A percentile compares a stretch with the other conserved stretches of the same genome.
phyloP scores from a whole-genome alignment of 2,329 filamentous ascomycete species.

The Alternaria tenuissima region DNA sequence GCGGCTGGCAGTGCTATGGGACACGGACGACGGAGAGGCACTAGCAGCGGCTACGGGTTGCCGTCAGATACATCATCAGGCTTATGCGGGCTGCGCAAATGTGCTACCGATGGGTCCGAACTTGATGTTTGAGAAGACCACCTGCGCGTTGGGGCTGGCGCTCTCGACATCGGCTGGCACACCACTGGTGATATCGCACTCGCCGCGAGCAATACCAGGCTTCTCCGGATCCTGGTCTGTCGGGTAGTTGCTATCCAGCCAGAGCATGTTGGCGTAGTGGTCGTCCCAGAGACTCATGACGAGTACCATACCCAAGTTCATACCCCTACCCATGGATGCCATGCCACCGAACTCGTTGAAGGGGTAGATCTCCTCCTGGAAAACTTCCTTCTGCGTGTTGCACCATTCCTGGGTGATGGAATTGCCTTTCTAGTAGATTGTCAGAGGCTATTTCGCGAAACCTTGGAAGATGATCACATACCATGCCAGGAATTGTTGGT shows the following conservation, averaged over 20 bases:
- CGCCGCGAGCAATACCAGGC: slow-evolving; percentile 45
- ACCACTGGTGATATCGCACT: slow-evolving; percentile 33
- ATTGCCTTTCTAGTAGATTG: slow-evolving; percentile 28
- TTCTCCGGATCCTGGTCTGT: slow-evolving; percentile 40
- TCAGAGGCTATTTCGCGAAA: not conserved
- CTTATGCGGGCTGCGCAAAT: slow-evolving; percentile 35
- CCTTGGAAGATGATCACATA: not conserved
- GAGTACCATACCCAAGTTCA: slow-evolving; percentile 67
- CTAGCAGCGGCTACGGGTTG: too few species aligned
- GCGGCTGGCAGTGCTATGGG: not conserved
- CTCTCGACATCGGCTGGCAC: slow-evolving; percentile 39
- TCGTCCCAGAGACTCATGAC: slow-evolving; percentile 71
- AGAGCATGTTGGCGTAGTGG: slow-evolving; percentile 73
- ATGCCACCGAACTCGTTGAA: slow-evolving; percentile 67
- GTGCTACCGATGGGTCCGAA: slow-evolving; percentile 43
- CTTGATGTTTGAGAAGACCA: slow-evolving; percentile 40
- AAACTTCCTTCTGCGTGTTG: slow-evolving; percentile 38
- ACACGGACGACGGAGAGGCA: not conserved
- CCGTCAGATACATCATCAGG: not conserved
- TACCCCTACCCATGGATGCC: slow-evolving; percentile 61
- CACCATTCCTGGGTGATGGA: slow-evolving; percentile 43
- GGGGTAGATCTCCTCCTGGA: slow-evolving; percentile 49
- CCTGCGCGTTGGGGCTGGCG: slow-evolving; percentile 29
- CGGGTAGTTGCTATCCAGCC: slow-evolving; percentile 75
- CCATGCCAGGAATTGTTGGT: slow-evolving; percentile 55